Evolutionary conservation across 345 rosid species (phyloP), one percentile per base, ranked within the genome.

Genomic region (Eucalyptus marginata): DNA sequence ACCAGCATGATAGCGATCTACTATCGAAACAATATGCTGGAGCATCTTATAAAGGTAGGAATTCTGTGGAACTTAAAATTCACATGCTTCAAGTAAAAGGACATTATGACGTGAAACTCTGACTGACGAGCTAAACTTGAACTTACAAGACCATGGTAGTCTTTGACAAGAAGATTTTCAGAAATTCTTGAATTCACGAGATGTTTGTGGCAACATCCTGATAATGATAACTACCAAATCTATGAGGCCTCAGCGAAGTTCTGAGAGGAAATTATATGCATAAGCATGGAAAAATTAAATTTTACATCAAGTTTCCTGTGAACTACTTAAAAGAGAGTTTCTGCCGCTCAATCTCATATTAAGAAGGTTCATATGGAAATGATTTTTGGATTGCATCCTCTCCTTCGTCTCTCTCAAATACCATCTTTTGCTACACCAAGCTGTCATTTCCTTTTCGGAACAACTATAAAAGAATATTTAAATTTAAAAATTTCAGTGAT

Each of bases 21-120:
- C 91, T 95, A 95, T 89, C 90, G 98, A 89, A 97, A 95, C 94
- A 96, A 94, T 92, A 96, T 95, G 99, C 94, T 92, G 87, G 95
- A 96, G 86, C 90, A 93, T 86, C 96, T 97, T 46, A 89, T 94
- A 25, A 97, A 95, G 99, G 99, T 96, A 91, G 79, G 88, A 51
- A 49, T 88, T 87, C 88, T 16, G 27, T 40, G 31, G 54, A 89
- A 89, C n/a, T 58, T 47, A 5, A 88, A 25, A 49, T n/a, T 64
- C 50, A 50, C 17, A 64, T 86, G 88, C 49, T 86, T 89, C 20
- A 7, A 49, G 43, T 64, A 58, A 36, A 40, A 6, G 62, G 79
- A 25, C 40, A 17, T 46, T 51, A 52, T 56, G 43, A 86, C 6
- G 27, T 86, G 87, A 51, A 22, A 54, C 17, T 51, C 58, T 49